These are phyloP conservation scores for Paramyrothecium roridum DNA, from an alignment of 2,329 filamentous ascomycete species.

Conservation along the genomic window DNA sequence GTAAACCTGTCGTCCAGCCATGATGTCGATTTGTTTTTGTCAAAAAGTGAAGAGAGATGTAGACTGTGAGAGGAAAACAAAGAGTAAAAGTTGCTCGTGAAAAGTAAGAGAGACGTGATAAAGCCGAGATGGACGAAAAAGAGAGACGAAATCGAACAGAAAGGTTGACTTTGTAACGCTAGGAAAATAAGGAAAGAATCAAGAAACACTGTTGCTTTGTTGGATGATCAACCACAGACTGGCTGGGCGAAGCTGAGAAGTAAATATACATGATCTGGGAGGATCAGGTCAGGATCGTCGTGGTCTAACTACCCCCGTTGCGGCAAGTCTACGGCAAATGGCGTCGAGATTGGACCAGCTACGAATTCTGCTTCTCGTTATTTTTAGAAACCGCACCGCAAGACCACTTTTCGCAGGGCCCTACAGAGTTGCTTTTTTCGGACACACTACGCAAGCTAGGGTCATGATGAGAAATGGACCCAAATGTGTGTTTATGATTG, in stretches of 20 bases:
- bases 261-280: neutral
- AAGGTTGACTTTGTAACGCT: neutral
- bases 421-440: no score
- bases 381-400: neutral
- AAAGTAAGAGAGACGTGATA: no score
- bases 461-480: no score
- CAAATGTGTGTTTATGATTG: no score
- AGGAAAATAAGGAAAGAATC: neutral
- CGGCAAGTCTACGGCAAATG: neutral
- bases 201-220: neutral
- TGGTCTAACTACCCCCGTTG: neutral
- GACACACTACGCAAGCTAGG: no score
- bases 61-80: neutral
- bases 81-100: neutral
- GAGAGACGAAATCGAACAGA: neutral
- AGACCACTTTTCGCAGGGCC: no score
- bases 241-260: neutral
- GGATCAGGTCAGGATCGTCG: neutral
- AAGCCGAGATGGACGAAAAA: no score
- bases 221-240: neutral
- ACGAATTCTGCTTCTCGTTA: neutral
- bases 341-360: neutral
- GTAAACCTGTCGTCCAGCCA: constrained; percentile 19
- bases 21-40: constrained; percentile 1
- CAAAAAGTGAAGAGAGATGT: neutral